Conservation (phyloP, 768 basidiomycete species). For the Clitopilus hobsonii region DNA sequence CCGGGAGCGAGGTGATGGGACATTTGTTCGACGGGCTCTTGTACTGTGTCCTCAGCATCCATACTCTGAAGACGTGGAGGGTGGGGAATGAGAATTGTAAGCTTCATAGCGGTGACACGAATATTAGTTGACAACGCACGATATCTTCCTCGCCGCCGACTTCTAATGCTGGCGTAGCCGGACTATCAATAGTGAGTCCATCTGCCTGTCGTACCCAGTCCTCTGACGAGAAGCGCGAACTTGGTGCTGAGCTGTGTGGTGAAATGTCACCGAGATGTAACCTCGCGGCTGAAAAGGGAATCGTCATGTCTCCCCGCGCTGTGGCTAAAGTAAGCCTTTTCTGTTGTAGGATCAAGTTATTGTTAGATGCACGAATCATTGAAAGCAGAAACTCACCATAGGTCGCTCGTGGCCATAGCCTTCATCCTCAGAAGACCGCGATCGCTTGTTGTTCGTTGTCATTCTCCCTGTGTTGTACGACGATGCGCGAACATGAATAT, state of each 20-base stretch:
- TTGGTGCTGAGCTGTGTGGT: slow-evolving; percentile 21
- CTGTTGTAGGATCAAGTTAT: slow-evolving; percentile 24
- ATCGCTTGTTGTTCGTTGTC: not conserved
- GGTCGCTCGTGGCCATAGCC: not conserved
- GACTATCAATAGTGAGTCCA: slow-evolving; percentile 61
- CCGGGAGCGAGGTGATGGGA: not conserved
- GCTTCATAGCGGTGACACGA: not conserved
- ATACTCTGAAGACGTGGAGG: no score
- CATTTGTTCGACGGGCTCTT: not conserved
- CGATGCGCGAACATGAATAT: not conserved
- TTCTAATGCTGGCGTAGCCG: slow-evolving; percentile 22
- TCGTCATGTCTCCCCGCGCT: slow-evolving; percentile 10
- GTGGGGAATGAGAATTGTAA: no score
- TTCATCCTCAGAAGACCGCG: not conserved
- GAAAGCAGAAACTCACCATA: not conserved
- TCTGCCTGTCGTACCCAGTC: slow-evolving; percentile 76
- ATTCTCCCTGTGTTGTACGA: not conserved
- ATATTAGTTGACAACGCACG: slow-evolving; percentile 28
- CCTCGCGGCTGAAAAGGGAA: slow-evolving; percentile 5
- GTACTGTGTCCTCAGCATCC: slow-evolving; percentile 17
- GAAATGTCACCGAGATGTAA: slow-evolving; percentile 11
- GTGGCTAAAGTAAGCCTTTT: slow-evolving; percentile 53
- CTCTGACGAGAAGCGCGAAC: slow-evolving; percentile 46
- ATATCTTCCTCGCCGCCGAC: slow-evolving; percentile 42
- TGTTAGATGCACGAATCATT: not conserved